These are phyloP conservation scores for Populus hybrid DNA, from an alignment of 441 rosid genomes.

Conservation along the genomic window DNA sequence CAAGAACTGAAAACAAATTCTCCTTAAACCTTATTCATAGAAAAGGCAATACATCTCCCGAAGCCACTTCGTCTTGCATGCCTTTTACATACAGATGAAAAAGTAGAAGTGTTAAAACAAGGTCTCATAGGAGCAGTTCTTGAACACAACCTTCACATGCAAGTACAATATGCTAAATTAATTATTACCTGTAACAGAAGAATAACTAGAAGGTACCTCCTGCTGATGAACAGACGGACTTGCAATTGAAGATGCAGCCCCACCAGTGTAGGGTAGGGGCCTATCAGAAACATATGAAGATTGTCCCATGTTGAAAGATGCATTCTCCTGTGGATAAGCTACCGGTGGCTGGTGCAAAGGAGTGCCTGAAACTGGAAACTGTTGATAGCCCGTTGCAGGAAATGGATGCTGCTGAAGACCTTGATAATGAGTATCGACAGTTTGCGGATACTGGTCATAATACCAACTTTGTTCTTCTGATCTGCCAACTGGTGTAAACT, in stretches of 20 bases:
- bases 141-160: slow-evolving; percentile 52
- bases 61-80: not conserved
- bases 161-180: slow-evolving; percentile 54
- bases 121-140: slow-evolving; percentile 33
- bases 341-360: slow-evolving; percentile 41
- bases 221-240: slow-evolving; percentile 79
- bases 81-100: not conserved
- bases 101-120: not conserved
- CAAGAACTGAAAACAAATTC: not conserved
- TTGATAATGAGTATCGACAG: slow-evolving; percentile 50
- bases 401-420: slow-evolving; percentile 53
- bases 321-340: slow-evolving; percentile 44
- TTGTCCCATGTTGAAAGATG: slow-evolving; percentile 35
- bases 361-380: slow-evolving; percentile 48
- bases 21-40: not conserved
- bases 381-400: slow-evolving; percentile 54
- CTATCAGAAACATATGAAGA: slow-evolving; percentile 48
- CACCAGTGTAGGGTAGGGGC: slow-evolving; percentile 34
- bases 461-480: slow-evolving; percentile 47
- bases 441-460: slow-evolving; percentile 49
- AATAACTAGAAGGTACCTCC: slow-evolving; percentile 99
- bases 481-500: slow-evolving; percentile 40
- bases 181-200: slow-evolving; percentile 97
- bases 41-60: not conserved
- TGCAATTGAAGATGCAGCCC: slow-evolving; percentile 49